phyloP scores from a whole-genome alignment of 148 eudicot species.

The Hydrangea macrophylla region DNA sequence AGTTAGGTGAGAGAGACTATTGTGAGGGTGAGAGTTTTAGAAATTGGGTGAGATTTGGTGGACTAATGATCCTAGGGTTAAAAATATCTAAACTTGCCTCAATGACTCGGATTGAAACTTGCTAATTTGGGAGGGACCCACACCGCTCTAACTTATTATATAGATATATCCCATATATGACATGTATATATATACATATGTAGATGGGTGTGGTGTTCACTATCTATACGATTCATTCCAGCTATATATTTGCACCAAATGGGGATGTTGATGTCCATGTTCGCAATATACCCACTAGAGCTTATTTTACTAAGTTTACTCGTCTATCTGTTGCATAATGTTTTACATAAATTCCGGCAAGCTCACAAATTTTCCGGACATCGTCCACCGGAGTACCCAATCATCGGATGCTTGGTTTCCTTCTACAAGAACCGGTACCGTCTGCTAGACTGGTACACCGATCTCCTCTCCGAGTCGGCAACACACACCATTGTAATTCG shows the following conservation, averaged over 20 bases:
- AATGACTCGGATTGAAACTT: no score
- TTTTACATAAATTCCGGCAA: conserved; percentile 14
- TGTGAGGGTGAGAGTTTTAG: no score
- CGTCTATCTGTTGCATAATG: not conserved
- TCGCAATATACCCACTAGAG: conserved; percentile 1
- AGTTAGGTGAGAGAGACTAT: no score
- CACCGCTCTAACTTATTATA: no score
- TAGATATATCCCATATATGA: no score
- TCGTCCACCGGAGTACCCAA: conserved; percentile 26
- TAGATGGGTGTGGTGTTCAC: no score
- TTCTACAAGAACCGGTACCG: conserved; percentile 36
- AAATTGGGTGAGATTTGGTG: no score
- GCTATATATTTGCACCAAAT: not conserved
- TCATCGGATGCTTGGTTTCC: conserved; percentile 34
- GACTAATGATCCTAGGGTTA: no score
- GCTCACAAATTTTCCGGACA: conserved; percentile 6
- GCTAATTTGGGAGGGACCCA: no score
- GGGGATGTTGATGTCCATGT: not conserved
- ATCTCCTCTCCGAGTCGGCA: conserved; percentile 26
- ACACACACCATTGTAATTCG: conserved; percentile 31
- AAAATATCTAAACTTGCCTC: no score
- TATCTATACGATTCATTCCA: not conserved
- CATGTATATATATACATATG: no score
- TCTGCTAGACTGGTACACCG: conserved; percentile 39
- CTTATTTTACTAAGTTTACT: conserved; percentile 3